These are phyloP conservation scores for Schizopora paradoxa DNA, from an alignment of 1,284 basidiomycete species.

Conservation along the genomic window DNA sequence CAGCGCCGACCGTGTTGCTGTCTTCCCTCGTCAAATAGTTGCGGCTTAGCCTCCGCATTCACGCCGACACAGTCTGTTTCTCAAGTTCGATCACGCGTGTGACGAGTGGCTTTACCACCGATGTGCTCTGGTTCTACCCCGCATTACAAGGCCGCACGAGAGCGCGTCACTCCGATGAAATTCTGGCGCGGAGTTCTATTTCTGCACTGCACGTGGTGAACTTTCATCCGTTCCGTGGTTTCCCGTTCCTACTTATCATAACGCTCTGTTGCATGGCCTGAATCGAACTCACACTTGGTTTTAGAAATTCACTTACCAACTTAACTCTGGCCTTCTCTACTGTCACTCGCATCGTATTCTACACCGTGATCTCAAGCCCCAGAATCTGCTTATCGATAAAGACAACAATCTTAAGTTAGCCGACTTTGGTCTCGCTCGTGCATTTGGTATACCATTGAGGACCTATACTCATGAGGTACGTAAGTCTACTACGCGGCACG, in stretches of 20 bases:
- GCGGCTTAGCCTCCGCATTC: no score
- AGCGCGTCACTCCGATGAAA: no score
- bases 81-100: no score
- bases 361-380: slow-evolving; percentile 96
- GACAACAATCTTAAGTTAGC: slow-evolving; percentile 90
- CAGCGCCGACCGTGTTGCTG: no score
- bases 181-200: no score
- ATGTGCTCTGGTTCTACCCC: neutral
- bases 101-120: no score
- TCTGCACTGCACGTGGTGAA: no score
- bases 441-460: slow-evolving; percentile 96
- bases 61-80: no score
- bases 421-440: slow-evolving; percentile 94
- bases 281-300: slow-evolving; percentile 20
- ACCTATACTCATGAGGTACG: slow-evolving; percentile 96
- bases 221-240: no score
- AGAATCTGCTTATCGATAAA: slow-evolving; percentile 94
- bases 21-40: no score
- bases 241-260: no score
- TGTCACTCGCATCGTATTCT: slow-evolving; percentile 96
- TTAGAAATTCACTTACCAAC: slow-evolving; percentile 88
- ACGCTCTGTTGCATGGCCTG: no score
- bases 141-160: slow-evolving; percentile 5
- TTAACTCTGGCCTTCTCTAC: slow-evolving; percentile 85
- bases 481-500: slow-evolving; percentile 2